Percentiles rank a stretch among this genome's conserved stretches.
Evolutionary conservation across 75 land plant genomes (phyloP).

Genomic region (Adiantum capillusveneris): DNA sequence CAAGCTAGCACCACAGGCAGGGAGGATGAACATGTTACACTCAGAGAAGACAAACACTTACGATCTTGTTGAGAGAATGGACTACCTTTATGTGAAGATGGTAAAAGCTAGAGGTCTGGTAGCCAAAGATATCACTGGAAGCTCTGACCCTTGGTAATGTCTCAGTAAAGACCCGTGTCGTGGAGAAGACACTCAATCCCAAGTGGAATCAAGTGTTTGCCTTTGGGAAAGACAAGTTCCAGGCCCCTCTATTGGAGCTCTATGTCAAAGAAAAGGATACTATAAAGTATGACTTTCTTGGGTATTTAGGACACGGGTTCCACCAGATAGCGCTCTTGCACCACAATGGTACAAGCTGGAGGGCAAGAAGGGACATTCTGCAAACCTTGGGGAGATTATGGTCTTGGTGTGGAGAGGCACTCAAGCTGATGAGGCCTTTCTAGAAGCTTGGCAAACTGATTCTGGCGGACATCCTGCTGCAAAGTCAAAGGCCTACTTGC

Average conservation of each 20-base stretch:
- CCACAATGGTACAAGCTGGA: conserved; percentile 59
- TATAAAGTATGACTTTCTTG: conserved; percentile 63
- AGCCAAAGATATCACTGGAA: conserved; percentile 18
- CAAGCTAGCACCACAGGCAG: conserved; percentile 17
- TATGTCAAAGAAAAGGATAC: conserved; percentile 50
- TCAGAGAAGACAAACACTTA: conserved; percentile 15
- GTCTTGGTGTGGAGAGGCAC: conserved; percentile 74
- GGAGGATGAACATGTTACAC: background rate
- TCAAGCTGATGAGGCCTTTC: conserved; percentile 77
- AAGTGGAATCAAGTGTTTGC: conserved; percentile 64
- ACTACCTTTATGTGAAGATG: conserved; percentile 61
- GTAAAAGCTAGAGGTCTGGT: conserved; percentile 42
- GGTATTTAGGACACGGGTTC: conserved; percentile 42
- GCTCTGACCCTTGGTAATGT: background rate
- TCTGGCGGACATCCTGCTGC: conserved; percentile 54
- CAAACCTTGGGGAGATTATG: conserved; percentile 63
- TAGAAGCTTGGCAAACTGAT: conserved; percentile 65
- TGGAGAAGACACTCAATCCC: conserved; percentile 52
- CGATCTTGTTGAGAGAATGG: conserved; percentile 77
- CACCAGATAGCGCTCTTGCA: conserved; percentile 74
- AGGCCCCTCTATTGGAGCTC: conserved; percentile 42
- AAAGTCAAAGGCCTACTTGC: conserved; percentile 65
- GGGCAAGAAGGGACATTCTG: conserved; percentile 15
- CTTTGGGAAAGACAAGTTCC: conserved; percentile 43
- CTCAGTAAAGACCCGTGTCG: background rate